phyloP scores from a whole-genome alignment of 352 stramenopile species.

The Pythium aristosporum region DNA sequence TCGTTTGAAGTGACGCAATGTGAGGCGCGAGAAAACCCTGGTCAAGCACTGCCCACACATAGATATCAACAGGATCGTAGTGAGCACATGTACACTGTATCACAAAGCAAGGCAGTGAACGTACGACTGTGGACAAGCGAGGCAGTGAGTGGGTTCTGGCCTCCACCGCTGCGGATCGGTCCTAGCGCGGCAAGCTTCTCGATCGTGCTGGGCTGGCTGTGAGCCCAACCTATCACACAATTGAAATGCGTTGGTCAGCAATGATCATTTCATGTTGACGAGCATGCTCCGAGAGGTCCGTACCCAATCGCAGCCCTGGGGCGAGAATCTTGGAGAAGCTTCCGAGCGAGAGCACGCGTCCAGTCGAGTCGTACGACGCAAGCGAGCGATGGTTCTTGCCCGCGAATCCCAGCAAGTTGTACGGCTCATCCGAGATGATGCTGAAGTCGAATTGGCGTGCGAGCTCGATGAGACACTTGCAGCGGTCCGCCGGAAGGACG shows the following conservation, averaged over 20 bases:
- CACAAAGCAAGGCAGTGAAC: conserved; percentile 6
- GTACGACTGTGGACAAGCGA: conserved; percentile 75
- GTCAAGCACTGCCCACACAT: conserved; percentile 49
- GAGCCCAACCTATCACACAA: conserved; percentile 46
- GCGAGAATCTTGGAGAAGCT: conserved; percentile 96
- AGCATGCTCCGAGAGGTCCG: background rate
- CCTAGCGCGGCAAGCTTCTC: conserved; percentile 61
- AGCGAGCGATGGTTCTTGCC: conserved; percentile 49
- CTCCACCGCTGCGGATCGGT: conserved; percentile 86
- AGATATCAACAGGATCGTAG: conserved; percentile 11
- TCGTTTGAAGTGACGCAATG: conserved; percentile 41
- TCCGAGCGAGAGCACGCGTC: conserved; percentile 79
- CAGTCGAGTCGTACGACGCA: conserved; percentile 62
- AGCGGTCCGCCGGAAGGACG: conserved; percentile 65
- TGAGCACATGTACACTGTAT: background rate
- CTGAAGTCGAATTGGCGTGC: conserved; percentile 78
- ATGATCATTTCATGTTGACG: background rate
- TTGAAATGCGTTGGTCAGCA: background rate
- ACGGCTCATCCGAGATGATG: conserved; percentile 93
- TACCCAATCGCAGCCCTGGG: conserved; percentile 88
- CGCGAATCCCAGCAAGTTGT: conserved; percentile 90
- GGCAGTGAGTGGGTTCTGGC: conserved; percentile 89
- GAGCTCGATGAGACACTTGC: conserved; percentile 77
- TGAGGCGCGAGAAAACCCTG: conserved; percentile 46
- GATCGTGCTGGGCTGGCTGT: conserved; percentile 60